Evolutionary conservation across 169 alveolate species (phyloP), one percentile per base, ranked within the genome.

Genomic region (Cryptosporidium sp.): DNA sequence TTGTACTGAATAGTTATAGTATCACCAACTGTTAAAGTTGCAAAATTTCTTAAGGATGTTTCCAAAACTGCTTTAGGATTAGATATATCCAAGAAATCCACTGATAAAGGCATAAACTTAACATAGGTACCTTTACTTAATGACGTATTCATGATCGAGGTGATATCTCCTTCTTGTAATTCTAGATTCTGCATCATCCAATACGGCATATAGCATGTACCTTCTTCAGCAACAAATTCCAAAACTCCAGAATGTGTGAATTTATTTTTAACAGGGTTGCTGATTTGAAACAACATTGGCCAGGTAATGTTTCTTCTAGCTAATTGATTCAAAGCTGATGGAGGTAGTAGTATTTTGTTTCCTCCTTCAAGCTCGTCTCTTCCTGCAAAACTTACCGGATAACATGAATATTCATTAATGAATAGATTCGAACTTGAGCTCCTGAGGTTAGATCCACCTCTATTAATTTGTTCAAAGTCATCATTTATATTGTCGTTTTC

Each of bases 1-100:
- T 95, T 93, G 89, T 96, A 97, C 70, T 94, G 95, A 61, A 97
- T 95, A 51, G 95, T 95, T 52, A 97, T 97, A 59, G 94, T 92
- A 80, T 97, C 99, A 21, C 98, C 99, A 85, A 96, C 93, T 39
- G 97, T 96, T 43, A 97, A 92, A 48, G 98, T 95, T 21, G 98
- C 96, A 85, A 95, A 97, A 84, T 96, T 95, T 62, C 98, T 93
- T 62, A 97, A 86, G 33, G 98, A 96, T 58, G 96, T 96, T 92
- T 97, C 99, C 39, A 97, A 91, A 95, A 97, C 98, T 26, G 99
- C 98, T 70, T 96, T 96, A n/a, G 98, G 99, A 84, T 97, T 97
- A 9, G 98, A 95, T 52, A 97, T 93, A 91, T 97, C 98, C 92
- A 97, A 96, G 92, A 96, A 97, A 67, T 95, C 98, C 62, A 96